phyloP scores from a whole-genome alignment of 768 basidiomycete species.

The Rhodotorula diobovata region DNA sequence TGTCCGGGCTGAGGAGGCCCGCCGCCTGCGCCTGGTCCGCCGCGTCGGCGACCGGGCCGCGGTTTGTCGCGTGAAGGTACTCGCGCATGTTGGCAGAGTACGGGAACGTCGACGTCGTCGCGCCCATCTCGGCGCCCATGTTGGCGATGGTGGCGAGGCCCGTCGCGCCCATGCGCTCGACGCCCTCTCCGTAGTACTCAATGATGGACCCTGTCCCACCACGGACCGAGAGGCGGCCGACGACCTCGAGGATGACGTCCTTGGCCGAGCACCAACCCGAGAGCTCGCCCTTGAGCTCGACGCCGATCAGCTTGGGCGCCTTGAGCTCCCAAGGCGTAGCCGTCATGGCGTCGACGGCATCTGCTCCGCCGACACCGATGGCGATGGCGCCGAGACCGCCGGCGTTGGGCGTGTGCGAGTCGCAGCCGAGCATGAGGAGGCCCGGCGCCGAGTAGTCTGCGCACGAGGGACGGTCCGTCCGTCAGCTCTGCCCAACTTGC shows the following conservation, averaged over 20 bases:
- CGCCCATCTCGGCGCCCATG: conserved; percentile 99
- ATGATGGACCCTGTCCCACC: conserved; percentile 94
- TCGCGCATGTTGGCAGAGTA: conserved; percentile 84
- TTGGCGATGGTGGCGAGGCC: conserved; percentile 92
- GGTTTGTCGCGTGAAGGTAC: conserved; percentile 84
- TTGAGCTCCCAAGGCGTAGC: conserved; percentile 98
- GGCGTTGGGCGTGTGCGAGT: conserved; percentile 97
- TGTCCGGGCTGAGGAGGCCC: conserved; percentile 77
- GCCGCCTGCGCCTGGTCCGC: conserved; percentile 74
- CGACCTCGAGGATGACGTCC: conserved; percentile 89
- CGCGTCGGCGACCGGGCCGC: conserved; percentile 74
- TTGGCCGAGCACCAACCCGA: conserved; percentile 92
- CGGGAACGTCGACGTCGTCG: conserved; percentile 97
- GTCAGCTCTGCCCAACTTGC: too few relatives aligned
- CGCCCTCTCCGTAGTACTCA: conserved; percentile 95
- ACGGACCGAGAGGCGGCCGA: conserved; percentile 86
- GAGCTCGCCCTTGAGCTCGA: conserved; percentile 81
- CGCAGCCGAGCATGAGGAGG: conserved; percentile 54
- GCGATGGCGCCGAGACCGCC: conserved; percentile 94
- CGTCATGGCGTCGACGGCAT: conserved; percentile 96
- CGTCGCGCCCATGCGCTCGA: conserved; percentile 83
- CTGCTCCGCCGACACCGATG: conserved; percentile 98
- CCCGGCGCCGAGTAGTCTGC: conserved; percentile 52
- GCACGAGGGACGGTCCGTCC: too few relatives aligned
- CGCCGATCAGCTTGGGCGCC: conserved; percentile 55